Conservation (phyloP, 148 eudicot genomes). For the Camellia japonica region DNA sequence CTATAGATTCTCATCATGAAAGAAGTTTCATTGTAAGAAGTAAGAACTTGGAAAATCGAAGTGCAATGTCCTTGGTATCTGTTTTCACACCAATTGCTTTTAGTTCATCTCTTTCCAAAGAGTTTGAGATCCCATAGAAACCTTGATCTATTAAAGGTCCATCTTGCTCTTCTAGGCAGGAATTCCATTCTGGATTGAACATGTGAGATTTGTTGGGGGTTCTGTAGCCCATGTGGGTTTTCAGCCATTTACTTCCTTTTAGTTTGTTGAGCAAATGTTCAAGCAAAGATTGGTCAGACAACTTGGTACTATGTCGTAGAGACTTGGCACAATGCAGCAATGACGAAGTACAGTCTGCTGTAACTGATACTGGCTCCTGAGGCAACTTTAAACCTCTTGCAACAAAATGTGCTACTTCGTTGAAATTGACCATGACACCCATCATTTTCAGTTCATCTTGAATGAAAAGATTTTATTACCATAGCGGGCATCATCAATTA, state of each 20-base stretch:
- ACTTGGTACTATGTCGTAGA: not conserved
- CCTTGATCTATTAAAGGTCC: conserved; percentile 18
- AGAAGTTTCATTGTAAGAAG: conserved; percentile 6
- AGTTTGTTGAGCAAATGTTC: not conserved
- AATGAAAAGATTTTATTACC: conserved; percentile 13
- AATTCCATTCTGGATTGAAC: conserved; percentile 14
- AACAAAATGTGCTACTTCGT: conserved; percentile 16
- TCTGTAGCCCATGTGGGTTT: conserved; percentile 26
- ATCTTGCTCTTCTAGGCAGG: conserved; percentile 14
- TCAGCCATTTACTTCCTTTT: conserved; percentile 21
- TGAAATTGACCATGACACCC: conserved; percentile 19
- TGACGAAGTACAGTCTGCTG: not conserved
- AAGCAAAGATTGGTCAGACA: conserved; percentile 9
- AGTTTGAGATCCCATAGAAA: conserved; percentile 15
- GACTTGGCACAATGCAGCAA: conserved; percentile 5
- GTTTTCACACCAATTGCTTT: conserved; percentile 12
- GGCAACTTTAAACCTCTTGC: conserved; percentile 3
- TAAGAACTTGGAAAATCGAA: conserved; percentile 3
- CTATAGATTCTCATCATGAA: not conserved
- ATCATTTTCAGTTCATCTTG: conserved; percentile 23
- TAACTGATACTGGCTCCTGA: not conserved
- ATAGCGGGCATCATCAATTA: conserved; percentile 18
- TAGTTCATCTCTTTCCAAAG: conserved; percentile 13
- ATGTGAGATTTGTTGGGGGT: conserved; percentile 13
- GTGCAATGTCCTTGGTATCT: conserved; percentile 10